These are phyloP conservation scores for Brassica juncea DNA, from an alignment of 345 rosid species.

Conservation along the genomic window DNA sequence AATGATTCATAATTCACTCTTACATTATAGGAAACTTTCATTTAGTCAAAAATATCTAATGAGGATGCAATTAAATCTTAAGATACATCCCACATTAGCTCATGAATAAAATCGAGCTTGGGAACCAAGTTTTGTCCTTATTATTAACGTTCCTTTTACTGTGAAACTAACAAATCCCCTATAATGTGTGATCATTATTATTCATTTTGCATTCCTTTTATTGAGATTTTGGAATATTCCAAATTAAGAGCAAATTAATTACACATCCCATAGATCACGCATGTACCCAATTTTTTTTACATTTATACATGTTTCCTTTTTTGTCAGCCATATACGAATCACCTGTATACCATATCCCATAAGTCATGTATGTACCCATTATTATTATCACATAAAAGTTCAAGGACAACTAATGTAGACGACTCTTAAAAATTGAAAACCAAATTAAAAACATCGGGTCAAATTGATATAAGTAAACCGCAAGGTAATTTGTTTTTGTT, in stretches of 20 bases:
- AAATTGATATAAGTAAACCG: neutral
- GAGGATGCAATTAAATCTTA: neutral
- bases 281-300: neutral
- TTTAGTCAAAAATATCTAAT: neutral
- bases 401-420: neutral
- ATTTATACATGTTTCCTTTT: neutral
- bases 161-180: neutral
- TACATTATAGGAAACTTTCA: neutral
- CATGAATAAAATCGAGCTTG: neutral
- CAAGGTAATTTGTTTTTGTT: neutral
- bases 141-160: neutral
- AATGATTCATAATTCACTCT: neutral
- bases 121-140: neutral
- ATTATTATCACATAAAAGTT: neutral
- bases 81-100: neutral
- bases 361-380: neutral
- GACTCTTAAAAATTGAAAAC: neutral
- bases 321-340: neutral
- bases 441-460: neutral
- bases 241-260: neutral
- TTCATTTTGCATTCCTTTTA: neutral
- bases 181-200: neutral
- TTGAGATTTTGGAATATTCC: neutral
- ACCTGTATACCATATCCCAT: neutral
- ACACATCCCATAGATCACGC: neutral